Base-by-base conservation (phyloP, 2,329 filamentous ascomycete genomes). In the Aspergillus fumigatiaffinis region DNA sequence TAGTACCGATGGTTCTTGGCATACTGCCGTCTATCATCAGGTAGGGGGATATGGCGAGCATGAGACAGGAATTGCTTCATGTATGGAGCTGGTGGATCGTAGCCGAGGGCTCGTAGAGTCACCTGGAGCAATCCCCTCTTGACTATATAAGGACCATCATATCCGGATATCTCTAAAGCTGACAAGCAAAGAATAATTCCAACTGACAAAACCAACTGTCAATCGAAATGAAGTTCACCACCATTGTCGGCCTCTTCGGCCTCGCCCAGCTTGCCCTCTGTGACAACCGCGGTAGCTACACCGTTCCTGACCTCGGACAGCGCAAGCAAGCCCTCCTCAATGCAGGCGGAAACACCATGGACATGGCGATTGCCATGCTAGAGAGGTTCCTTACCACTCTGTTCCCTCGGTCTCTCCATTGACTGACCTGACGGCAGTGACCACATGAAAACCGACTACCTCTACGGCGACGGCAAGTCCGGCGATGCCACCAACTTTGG, bases 401-500 rank as follows among this genome's bases (percentile, higher is more conserved):
- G 23, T 23, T 23, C 23, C 23, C 2, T 23, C 23, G 23, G 23
- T 23, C 23, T 23, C 23, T 23, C 23, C 23, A 52, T 28, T 25
- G n/a, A 29, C 50, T 50, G 14, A 21, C n/a, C 23, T n/a, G 17
- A 21, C 17, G 17, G 1, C 4, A 66, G 64, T 12, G 53, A 56
- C 2, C 61, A 42, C 12, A 68, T 68, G 66, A 58, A 53, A 14
- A 64, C 62, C 8, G 51, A 67, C 28, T 67, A 66, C 53, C 54
- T 52, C 10, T 68, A 66, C 29, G 66, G 68, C 12, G 68, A 71
- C 41, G 68, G 68, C 44, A 71, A 71, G 51, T 55, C 50, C 8
- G 62, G 65, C 17, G 69, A 70, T 17, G 55, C 62, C 4, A 63
- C 69, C 52, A 71, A 71, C 56, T 71, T 70, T 50, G 69, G 69